These are phyloP conservation scores for Aechmea fasciata DNA, from an alignment of 176 grass and related monocot genomes.

Conservation along the genomic window DNA sequence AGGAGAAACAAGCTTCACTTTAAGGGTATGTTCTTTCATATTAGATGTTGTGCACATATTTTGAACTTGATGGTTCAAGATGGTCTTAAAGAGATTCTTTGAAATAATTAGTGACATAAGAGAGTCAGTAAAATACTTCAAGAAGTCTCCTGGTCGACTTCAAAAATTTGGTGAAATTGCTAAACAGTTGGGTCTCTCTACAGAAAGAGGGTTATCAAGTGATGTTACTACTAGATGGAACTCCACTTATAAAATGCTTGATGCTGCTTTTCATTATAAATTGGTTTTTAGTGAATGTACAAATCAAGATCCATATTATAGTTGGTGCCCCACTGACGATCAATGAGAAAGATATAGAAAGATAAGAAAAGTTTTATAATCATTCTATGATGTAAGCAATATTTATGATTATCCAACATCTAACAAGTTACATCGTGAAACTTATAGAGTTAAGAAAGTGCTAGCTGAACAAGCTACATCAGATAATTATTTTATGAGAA, in stretches of 20 bases:
- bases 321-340: too few relatives aligned
- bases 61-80: slow-evolving; percentile 3
- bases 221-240: too few relatives aligned
- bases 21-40: too few relatives aligned
- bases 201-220: too few relatives aligned
- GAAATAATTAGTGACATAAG: too few relatives aligned
- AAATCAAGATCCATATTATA: too few relatives aligned
- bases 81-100: background rate
- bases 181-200: too few relatives aligned
- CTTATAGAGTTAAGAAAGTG: too few relatives aligned
- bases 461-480: too few relatives aligned
- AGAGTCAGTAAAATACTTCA: too few relatives aligned
- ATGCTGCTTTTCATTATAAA: slow-evolving; percentile 7
- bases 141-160: background rate
- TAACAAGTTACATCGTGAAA: too few relatives aligned
- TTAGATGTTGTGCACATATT: slow-evolving; percentile 5
- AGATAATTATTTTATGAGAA: too few relatives aligned
- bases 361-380: background rate
- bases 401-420: background rate
- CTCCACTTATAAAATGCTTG: background rate
- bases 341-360: background rate
- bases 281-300: background rate
- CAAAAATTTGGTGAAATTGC: slow-evolving; percentile 4
- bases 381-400: background rate
- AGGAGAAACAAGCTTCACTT: background rate